phyloP scores from a whole-genome alignment of 2,329 filamentous ascomycete species.

The Biscogniauxia sp. region DNA sequence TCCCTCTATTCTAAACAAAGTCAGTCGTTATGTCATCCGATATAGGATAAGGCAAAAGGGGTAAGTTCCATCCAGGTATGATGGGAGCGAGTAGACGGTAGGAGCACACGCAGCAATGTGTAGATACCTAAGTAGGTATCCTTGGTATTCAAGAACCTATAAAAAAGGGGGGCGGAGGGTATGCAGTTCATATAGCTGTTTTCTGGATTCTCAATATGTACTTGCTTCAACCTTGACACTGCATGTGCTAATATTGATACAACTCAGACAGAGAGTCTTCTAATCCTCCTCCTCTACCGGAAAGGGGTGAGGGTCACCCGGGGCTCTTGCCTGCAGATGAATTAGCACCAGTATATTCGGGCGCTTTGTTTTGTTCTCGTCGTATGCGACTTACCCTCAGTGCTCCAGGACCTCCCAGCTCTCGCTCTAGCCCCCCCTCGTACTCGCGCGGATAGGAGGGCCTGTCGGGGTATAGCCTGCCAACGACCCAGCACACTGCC shows the following conservation, averaged over 20 bases:
- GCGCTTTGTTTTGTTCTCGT: neutral
- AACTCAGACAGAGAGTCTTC: neutral
- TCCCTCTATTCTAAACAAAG: neutral
- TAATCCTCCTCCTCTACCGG: constrained; percentile 25
- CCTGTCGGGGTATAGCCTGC: constrained; percentile 69
- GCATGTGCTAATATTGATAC: neutral
- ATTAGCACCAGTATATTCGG: neutral
- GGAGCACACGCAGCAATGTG: no score
- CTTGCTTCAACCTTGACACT: no score
- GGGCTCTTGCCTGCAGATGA: constrained; percentile 48
- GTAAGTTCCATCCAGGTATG: no score
- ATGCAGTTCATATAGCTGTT: no score
- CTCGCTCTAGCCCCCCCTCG: constrained; percentile 68
- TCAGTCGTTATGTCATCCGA: neutral
- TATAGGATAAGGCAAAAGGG: no score
- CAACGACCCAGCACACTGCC: constrained; percentile 65
- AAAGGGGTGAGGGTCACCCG: constrained; percentile 54
- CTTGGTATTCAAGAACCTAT: no score
- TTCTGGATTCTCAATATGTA: no score
- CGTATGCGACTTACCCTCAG: constrained; percentile 54
- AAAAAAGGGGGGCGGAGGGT: no score
- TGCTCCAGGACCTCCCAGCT: constrained; percentile 69
- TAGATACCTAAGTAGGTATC: no score
- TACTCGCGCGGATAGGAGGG: constrained; percentile 68
- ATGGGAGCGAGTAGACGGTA: no score